phyloP scores from a whole-genome alignment of 2,329 filamentous ascomycete genomes.

The Thelonectria discophora region DNA sequence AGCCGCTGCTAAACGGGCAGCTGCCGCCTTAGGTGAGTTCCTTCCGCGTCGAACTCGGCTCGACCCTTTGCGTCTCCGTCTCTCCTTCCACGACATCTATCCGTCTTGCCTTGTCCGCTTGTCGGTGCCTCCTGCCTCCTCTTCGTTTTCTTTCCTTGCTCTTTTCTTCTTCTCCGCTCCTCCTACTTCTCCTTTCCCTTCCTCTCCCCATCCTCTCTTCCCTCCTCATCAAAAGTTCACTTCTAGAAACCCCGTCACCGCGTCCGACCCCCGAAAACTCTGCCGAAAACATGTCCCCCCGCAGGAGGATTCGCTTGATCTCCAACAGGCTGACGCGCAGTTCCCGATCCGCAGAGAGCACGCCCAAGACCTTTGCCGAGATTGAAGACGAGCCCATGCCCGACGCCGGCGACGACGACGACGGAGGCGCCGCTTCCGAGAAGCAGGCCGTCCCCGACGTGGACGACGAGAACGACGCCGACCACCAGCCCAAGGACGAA shows the following conservation, averaged over 20 bases:
- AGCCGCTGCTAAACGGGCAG: slow-evolving; percentile 62
- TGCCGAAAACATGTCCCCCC: slow-evolving; percentile 39
- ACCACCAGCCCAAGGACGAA: slow-evolving; percentile 63
- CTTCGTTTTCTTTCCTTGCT: background rate
- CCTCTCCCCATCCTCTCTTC: background rate
- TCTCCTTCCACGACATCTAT: background rate
- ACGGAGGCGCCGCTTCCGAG: slow-evolving; percentile 47
- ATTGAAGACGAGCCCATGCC: slow-evolving; percentile 48
- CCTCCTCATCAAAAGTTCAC: slow-evolving; percentile 3
- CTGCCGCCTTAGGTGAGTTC: slow-evolving; percentile 61
- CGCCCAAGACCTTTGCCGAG: slow-evolving; percentile 53
- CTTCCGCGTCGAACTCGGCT: slow-evolving; percentile 13
- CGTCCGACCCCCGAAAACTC: slow-evolving; percentile 18
- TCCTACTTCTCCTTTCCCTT: background rate
- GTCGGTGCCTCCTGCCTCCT: too few species aligned
- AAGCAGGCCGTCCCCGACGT: slow-evolving; percentile 52
- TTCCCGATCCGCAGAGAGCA: slow-evolving; percentile 50
- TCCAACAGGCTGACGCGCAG: slow-evolving; percentile 44
- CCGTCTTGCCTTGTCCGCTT: slow-evolving; percentile 15
- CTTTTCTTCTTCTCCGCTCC: background rate
- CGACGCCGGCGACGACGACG: slow-evolving; percentile 43
- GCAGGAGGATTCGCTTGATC: slow-evolving; percentile 43
- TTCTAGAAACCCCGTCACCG: slow-evolving; percentile 9
- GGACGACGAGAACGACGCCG: slow-evolving; percentile 52
- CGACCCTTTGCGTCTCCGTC: slow-evolving; percentile 14